A percentile compares a stretch with the other conserved stretches of the same genome.
phyloP scores from a whole-genome alignment of 371 early-diverging fungal species.

The Apophysomyces variabilis region DNA sequence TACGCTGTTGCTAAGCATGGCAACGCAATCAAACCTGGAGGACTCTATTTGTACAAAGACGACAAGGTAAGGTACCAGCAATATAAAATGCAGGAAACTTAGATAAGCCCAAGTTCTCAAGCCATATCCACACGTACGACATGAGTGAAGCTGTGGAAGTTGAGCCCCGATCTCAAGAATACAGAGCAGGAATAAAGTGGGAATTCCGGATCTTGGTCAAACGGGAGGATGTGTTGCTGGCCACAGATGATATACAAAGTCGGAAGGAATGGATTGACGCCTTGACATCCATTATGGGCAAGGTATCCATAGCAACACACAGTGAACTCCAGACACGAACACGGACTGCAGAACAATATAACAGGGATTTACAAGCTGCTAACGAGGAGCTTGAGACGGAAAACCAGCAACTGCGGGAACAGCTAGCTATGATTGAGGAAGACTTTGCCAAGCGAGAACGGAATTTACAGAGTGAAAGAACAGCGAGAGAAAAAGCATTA shows the following conservation, averaged over 20 bases:
- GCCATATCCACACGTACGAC: conserved; percentile 54
- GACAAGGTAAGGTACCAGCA: conserved; percentile 39
- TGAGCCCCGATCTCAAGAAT: conserved; percentile 50
- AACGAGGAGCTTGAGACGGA: conserved; percentile 36
- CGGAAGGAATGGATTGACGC: conserved; percentile 56
- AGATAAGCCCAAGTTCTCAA: conserved; percentile 32
- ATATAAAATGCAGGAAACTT: not conserved
- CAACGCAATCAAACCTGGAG: conserved; percentile 51
- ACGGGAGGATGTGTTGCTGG: conserved; percentile 46
- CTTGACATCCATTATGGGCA: conserved; percentile 56
- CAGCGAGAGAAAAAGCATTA: conserved; percentile 22
- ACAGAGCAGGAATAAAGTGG: conserved; percentile 49
- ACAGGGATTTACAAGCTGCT: conserved; percentile 37
- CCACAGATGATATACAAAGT: conserved; percentile 45
- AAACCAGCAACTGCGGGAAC: conserved; percentile 34
- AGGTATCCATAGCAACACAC: conserved; percentile 53
- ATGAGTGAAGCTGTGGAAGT: conserved; percentile 58
- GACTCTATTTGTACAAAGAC: conserved; percentile 53
- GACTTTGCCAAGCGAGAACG: conserved; percentile 19
- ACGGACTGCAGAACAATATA: conserved; percentile 41
- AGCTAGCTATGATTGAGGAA: conserved; percentile 31
- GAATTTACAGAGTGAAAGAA: conserved; percentile 13
- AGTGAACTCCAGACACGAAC: conserved; percentile 48
- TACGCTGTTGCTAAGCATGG: conserved; percentile 62
- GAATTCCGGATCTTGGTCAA: conserved; percentile 52